phyloP scores from a whole-genome alignment of 176 grass and related monocot species.

The Poa annua region DNA sequence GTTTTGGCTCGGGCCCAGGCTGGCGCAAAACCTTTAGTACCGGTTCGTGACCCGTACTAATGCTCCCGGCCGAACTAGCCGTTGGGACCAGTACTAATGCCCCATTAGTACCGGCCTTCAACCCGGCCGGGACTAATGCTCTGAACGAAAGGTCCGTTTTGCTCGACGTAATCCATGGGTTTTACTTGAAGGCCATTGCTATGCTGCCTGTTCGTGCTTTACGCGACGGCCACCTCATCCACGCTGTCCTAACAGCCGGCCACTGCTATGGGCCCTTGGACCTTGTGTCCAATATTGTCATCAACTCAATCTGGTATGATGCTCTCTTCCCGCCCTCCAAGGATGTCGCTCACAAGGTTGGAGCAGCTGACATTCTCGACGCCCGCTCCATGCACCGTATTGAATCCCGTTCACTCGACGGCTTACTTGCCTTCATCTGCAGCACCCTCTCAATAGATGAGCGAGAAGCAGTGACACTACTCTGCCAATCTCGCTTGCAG shows the following conservation, averaged over 20 bases:
- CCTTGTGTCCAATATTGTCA: neutral
- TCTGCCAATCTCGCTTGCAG: neutral
- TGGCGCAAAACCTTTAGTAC: too few species aligned
- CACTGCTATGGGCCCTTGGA: neutral
- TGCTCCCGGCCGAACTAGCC: too few species aligned
- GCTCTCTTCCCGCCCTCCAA: neutral
- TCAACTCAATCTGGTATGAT: neutral
- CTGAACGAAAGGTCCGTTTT: too few species aligned
- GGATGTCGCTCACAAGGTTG: neutral
- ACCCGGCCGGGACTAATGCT: too few species aligned
- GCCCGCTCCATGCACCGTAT: neutral
- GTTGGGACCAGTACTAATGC: too few species aligned
- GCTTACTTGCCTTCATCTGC: neutral
- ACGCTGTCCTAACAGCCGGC: neutral
- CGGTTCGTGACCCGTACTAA: too few species aligned
- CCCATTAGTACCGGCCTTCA: too few species aligned
- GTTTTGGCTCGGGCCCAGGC: too few species aligned
- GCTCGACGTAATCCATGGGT: too few species aligned
- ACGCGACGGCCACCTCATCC: neutral
- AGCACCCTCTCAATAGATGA: neutral
- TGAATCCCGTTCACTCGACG: constrained; percentile 1
- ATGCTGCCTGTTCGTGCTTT: neutral
- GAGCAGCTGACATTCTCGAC: neutral
- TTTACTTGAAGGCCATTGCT: neutral
- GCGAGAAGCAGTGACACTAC: neutral